Evolutionary conservation across 805 yeast genomes (phyloP), one percentile per base, ranked within the genome.

Genomic region (Candida loeiensis): DNA sequence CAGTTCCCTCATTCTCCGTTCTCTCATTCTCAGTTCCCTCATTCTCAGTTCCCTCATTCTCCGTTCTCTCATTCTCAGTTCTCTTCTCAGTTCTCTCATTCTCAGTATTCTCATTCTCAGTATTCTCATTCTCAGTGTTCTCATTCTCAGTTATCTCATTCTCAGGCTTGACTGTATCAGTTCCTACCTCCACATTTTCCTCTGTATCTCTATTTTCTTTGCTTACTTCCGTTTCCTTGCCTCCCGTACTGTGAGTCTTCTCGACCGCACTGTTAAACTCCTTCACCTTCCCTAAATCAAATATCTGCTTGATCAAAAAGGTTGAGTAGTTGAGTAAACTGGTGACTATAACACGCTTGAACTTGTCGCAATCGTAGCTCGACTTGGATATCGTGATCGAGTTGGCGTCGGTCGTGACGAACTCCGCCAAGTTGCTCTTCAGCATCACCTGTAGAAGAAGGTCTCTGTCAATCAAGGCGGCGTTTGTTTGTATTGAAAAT

Each of bases 291-390:
- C 45, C 38, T 26, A 50, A 30, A 27, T 56, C 60, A 34, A 56
- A 53, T 20, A 59, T 46, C 34, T 51, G 53, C 21, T 50, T 52
- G 8, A 56, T 37, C 37, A 60, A 43, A 9, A 44, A 39, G 17
- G 48, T 46, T 1, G 54, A 45, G 36, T 59, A 59, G 27, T 43
- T 39, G 33, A 41, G 36, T 1, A 54, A 41, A 3, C 59, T 53
- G 5, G 51, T 48, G 7, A 58, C 45, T 1, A 61, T 50, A 3
- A 56, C 49, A 13, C 46, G 43, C 37, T 53, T 57, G 43, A 62
- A 48, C 7, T 38, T 42, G 26, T 36, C 55, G 44, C 50, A 58
- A 28, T 46, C 47, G 16, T 29, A 19, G 13, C 39, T 42, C 15
- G 48, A 39, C 26, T 47, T 45, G n/a, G 49, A 46, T 8, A 61